Percentiles rank a stretch among this genome's conserved stretches.
Conservation (phyloP, 2,329 filamentous ascomycete genomes). For the Oidium heveae region DNA sequence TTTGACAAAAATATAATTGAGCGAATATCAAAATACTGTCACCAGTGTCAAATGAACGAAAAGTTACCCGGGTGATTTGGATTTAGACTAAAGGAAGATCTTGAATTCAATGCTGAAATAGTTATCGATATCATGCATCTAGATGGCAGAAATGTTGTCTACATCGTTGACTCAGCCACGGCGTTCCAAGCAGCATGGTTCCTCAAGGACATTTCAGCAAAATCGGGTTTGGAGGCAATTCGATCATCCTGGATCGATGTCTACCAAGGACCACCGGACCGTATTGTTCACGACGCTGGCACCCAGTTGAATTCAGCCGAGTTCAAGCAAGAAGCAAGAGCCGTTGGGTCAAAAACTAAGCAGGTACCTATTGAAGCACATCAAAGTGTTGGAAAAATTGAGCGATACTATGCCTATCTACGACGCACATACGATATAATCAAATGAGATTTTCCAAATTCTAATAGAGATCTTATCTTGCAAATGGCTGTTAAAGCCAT, state of each 20-base stretch:
- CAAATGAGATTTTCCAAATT: neutral
- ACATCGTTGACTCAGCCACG: slow-evolving; percentile 1
- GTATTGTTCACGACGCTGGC: neutral
- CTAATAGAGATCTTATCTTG: slow-evolving; percentile 1
- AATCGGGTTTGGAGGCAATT: slow-evolving; percentile 1
- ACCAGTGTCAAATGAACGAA: neutral
- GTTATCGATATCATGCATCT: slow-evolving; percentile 2
- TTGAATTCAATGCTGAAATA: slow-evolving; percentile 1
- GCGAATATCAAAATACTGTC: neutral
- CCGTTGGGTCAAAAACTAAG: neutral
- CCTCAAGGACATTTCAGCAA: neutral
- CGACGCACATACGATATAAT: slow-evolving; percentile 2
- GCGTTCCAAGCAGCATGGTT: slow-evolving; percentile 1
- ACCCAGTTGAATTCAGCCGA: slow-evolving; percentile 1
- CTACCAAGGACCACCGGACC: slow-evolving; percentile 1
- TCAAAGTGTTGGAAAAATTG: slow-evolving; percentile 1
- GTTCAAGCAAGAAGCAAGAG: slow-evolving; percentile 1
- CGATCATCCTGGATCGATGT: slow-evolving; percentile 1
- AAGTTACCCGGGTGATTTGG: neutral
- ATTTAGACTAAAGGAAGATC: neutral
- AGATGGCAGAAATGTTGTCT: neutral
- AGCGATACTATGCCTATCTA: slow-evolving; percentile 2
- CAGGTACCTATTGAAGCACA: slow-evolving; percentile 1
- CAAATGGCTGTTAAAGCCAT: slow-evolving; percentile 3
- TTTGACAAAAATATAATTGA: neutral